Conservation (phyloP, 1,284 basidiomycete species). For the Uromyces viciae-fabae region DNA sequence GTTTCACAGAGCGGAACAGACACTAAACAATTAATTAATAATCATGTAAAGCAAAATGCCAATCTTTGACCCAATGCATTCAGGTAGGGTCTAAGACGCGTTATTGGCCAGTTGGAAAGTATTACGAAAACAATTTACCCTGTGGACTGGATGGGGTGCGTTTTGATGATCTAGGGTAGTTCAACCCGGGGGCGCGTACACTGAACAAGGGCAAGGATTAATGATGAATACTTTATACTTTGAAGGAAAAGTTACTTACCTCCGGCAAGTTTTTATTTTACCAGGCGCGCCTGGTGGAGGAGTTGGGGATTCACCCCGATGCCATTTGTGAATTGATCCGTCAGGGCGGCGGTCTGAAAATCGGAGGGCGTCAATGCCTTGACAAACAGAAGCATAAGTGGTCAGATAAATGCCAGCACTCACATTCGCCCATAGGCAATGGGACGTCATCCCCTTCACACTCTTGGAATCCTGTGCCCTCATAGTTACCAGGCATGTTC, state of each 20-base stretch:
- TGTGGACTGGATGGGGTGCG: not conserved
- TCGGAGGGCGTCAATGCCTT: not conserved
- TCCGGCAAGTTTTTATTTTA: constrained; percentile 10
- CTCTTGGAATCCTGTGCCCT: constrained; percentile 21
- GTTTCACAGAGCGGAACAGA: too few species aligned
- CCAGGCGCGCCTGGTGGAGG: constrained; percentile 27
- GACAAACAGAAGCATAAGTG: not conserved
- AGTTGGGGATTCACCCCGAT: not conserved
- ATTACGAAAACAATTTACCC: too few species aligned
- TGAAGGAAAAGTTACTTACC: not conserved
- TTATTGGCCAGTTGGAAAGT: too few species aligned
- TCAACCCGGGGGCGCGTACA: constrained; percentile 5
- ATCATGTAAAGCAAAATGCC: too few species aligned
- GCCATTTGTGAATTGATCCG: constrained; percentile 24
- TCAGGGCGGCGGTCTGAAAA: constrained; percentile 15
- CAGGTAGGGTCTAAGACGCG: too few species aligned
- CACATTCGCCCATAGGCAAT: constrained; percentile 42
- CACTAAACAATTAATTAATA: too few species aligned
- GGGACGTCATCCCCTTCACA: constrained; percentile 38
- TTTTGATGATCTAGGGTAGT: not conserved
- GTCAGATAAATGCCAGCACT: not conserved
- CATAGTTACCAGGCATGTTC: constrained; percentile 45
- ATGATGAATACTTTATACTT: not conserved
- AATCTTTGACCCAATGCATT: too few species aligned
- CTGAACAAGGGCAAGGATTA: not conserved